phyloP scores from a whole-genome alignment of 441 rosid species.

The Euphorbia schlechtendalii region DNA sequence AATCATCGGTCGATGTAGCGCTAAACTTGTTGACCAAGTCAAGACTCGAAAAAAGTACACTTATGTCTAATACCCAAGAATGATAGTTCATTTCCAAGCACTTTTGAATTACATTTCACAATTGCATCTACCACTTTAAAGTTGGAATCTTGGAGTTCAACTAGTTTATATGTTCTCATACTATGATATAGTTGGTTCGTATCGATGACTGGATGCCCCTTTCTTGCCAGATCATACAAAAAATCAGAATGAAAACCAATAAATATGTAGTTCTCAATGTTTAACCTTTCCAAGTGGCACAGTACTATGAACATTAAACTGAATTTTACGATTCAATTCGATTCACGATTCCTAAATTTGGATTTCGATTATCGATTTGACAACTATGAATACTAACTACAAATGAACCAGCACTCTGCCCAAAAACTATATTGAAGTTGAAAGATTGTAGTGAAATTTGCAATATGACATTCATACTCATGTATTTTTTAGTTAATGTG shows the following conservation, averaged over 20 bases:
- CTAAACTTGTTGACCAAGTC: slow-evolving; percentile 24
- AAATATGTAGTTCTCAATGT: slow-evolving; percentile 48
- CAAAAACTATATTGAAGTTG: no score
- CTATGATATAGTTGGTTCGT: slow-evolving; percentile 37
- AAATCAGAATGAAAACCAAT: slow-evolving; percentile 51
- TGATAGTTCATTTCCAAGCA: slow-evolving; percentile 48
- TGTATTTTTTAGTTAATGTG: no score
- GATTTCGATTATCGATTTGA: no score
- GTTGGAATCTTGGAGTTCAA: slow-evolving; percentile 26
- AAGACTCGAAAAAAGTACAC: slow-evolving; percentile 38
- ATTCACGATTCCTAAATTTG: no score
- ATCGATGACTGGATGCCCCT: slow-evolving; percentile 80
- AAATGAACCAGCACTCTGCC: no score
- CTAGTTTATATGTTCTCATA: slow-evolving; percentile 27
- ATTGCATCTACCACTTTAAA: slow-evolving; percentile 33
- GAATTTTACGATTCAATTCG: no score
- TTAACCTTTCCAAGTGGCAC: slow-evolving; percentile 77
- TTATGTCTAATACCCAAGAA: slow-evolving; percentile 49
- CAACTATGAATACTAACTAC: no score
- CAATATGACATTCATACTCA: no score
- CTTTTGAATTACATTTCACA: slow-evolving; percentile 45
- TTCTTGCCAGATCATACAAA: slow-evolving; percentile 68
- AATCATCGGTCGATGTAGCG: slow-evolving; percentile 32
- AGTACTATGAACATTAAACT: no score
- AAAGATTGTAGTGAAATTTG: no score